Percentiles rank a stretch among this genome's conserved stretches.
These are phyloP conservation scores for Populus tomentosa DNA, from an alignment of 441 rosid genomes.

Conservation along the genomic window DNA sequence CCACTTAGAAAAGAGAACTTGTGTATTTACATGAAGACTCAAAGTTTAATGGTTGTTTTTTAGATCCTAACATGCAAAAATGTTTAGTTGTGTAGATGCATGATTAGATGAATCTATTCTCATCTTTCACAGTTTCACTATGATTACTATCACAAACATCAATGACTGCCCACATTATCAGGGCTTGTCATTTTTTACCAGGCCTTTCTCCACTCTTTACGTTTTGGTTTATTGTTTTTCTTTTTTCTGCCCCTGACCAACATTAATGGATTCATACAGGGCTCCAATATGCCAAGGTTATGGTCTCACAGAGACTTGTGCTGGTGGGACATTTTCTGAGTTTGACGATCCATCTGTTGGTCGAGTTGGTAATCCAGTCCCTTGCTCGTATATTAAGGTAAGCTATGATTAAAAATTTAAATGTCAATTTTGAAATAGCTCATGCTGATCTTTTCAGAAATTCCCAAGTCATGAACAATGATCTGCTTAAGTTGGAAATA, in stretches of 20 bases:
- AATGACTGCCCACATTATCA: not conserved
- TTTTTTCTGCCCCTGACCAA: conserved; percentile 14
- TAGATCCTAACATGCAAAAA: not conserved
- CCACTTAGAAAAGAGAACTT: not conserved
- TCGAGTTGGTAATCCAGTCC: conserved; percentile 95
- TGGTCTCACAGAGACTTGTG: conserved; percentile 98
- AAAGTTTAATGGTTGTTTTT: not conserved
- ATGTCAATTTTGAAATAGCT: not conserved
- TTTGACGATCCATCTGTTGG: conserved; percentile 94
- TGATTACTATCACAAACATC: not conserved
- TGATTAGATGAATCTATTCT: not conserved
- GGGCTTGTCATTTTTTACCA: not conserved
- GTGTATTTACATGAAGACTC: not conserved
- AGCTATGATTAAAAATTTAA: conserved; percentile 3
- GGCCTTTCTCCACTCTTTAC: not conserved
- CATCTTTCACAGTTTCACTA: not conserved
- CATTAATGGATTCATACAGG: conserved; percentile 38
- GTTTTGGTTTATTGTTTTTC: not conserved
- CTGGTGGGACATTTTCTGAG: conserved; percentile 98
- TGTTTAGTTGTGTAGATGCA: not conserved
- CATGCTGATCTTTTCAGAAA: not conserved
- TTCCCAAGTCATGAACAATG: not conserved
- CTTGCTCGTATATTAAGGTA: conserved; percentile 92
- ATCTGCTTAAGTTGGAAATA: not conserved
- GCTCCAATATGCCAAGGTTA: conserved; percentile 98